Percentiles rank a stretch among this genome's conserved stretches.
Evolutionary conservation across 2,329 filamentous ascomycete species (phyloP).

Genomic region (Colletotrichum eremochloae): DNA sequence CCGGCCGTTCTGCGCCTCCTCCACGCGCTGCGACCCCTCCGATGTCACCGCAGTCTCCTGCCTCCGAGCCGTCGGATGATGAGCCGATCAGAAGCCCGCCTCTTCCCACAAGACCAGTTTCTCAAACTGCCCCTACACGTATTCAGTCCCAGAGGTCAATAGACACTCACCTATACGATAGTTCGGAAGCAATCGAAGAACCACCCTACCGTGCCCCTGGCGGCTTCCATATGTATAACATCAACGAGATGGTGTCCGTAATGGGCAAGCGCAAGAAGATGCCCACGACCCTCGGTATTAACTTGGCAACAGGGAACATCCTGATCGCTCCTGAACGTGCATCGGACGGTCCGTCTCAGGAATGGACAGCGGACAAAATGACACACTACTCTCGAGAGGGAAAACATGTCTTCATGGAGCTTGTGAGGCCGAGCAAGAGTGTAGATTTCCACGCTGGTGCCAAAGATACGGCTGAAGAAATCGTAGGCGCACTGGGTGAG

Average conservation of each 20-base stretch:
- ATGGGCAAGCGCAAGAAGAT: conserved; percentile 99
- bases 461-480: conserved; percentile 96
- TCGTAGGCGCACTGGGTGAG: conserved; percentile 88
- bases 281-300: conserved; percentile 96
- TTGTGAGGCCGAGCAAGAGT: conserved; percentile 92
- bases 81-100: conserved; percentile 53
- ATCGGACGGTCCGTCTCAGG: conserved; percentile 85
- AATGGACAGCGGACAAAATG: conserved; percentile 95
- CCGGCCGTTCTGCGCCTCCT: conserved; percentile 56
- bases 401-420: conserved; percentile 96
- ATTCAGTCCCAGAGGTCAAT: conserved; percentile 45
- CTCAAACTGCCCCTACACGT: conserved; percentile 45
- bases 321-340: conserved; percentile 90
- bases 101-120: conserved; percentile 52
- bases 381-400: conserved; percentile 98
- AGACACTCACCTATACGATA: conserved; percentile 43
- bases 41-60: conserved; percentile 48
- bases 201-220: conserved; percentile 64
- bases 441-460: conserved; percentile 97
- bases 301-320: conserved; percentile 87
- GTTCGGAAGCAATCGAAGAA: conserved; percentile 45
- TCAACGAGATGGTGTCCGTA: conserved; percentile 96
- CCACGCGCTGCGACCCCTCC: conserved; percentile 61
- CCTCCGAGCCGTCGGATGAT: conserved; percentile 49
- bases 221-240: conserved; percentile 94